Evolutionary conservation across 768 basidiomycete species (phyloP), one percentile per base, ranked within the genome.

Genomic region (Pisolithus microcarpus): DNA sequence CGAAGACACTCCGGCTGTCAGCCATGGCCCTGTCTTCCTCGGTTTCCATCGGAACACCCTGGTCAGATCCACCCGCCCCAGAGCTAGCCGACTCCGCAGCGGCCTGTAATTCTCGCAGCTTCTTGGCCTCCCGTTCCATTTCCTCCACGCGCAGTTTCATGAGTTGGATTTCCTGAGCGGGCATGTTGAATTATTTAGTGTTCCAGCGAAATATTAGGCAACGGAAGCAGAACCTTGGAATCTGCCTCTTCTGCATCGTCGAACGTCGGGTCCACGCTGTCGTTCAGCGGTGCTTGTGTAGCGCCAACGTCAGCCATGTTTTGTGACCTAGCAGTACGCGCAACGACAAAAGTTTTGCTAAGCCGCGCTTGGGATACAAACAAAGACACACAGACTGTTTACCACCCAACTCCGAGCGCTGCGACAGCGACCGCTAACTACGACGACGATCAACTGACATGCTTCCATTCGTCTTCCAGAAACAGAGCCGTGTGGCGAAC

Each of bases 101-200:
- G 38, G 87, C 88, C 59, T 92, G 90, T 46, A 94, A 77, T 65
- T 93, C 88, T 46, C 89, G 77, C 57, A 94, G 70, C 65, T 91
- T 92, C 69, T 80, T 84, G 2, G 91, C 91, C 67, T 93, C 91
- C 48, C 81, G 74, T 67, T 94, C 91, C 91, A 94, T 94, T 70
- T 94, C 91, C 60, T 85, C 88, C 7, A 93, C 91, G 51, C 91
- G 76, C 58, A 89, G 86, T 70, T 91, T 92, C 91, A 93, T 93
- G 59, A 88, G 78, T 63, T 81, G 73, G 50, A 93, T 87, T 76
- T 93, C 91, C 85, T 90, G 61, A n/a, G 61, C 52, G 49, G 61
- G 54, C 51, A 48, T 42, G 50, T 48, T 45, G 56, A 54, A 50
- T 55, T 52, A 28, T 51, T 49, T 52, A 56, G 47, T 52, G 38